Evolutionary conservation across 1,284 basidiomycete species (phyloP).

Genomic region (Ganoderma resinaceum): DNA sequence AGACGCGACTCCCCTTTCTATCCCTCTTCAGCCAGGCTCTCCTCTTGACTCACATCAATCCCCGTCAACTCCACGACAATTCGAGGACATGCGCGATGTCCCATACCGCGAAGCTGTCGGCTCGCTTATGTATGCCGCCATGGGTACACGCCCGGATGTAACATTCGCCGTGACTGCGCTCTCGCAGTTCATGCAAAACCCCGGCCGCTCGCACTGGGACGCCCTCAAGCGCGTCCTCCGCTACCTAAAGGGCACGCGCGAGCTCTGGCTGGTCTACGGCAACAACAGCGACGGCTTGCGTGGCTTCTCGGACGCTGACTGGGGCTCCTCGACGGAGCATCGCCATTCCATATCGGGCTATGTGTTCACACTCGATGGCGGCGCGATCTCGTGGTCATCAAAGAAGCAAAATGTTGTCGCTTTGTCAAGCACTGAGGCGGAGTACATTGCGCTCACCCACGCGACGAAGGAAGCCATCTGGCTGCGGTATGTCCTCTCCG

Average conservation of each 20-base stretch:
- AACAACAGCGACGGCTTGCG: slow-evolving; percentile 34
- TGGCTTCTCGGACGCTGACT: slow-evolving; percentile 52
- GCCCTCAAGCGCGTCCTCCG: slow-evolving; percentile 12
- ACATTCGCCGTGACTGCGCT: slow-evolving; percentile 7
- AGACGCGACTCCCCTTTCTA: too few species aligned
- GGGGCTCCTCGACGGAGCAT: slow-evolving; percentile 39
- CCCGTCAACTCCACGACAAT: too few species aligned
- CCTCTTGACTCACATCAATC: too few species aligned
- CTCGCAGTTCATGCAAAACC: slow-evolving; percentile 1
- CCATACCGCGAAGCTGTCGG: slow-evolving; percentile 39
- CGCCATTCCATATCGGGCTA: slow-evolving; percentile 39
- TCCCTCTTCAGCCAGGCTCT: neutral
- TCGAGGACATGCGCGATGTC: slow-evolving; percentile 9
- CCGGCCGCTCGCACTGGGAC: slow-evolving; percentile 13
- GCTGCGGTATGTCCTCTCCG: too few species aligned
- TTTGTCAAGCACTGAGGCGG: slow-evolving; percentile 22
- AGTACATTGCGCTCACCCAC: slow-evolving; percentile 23
- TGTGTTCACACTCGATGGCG: slow-evolving; percentile 12
- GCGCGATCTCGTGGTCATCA: slow-evolving; percentile 20
- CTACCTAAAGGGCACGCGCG: slow-evolving; percentile 16
- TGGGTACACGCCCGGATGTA: slow-evolving; percentile 28
- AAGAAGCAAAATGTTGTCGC: slow-evolving; percentile 22
- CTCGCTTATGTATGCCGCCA: slow-evolving; percentile 41
- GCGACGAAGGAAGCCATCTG: slow-evolving; percentile 33
- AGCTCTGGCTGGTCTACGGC: slow-evolving; percentile 9